Evolutionary conservation across 2,329 filamentous ascomycete species (phyloP).

Genomic region (Hymenoscyphus fraxineus): DNA sequence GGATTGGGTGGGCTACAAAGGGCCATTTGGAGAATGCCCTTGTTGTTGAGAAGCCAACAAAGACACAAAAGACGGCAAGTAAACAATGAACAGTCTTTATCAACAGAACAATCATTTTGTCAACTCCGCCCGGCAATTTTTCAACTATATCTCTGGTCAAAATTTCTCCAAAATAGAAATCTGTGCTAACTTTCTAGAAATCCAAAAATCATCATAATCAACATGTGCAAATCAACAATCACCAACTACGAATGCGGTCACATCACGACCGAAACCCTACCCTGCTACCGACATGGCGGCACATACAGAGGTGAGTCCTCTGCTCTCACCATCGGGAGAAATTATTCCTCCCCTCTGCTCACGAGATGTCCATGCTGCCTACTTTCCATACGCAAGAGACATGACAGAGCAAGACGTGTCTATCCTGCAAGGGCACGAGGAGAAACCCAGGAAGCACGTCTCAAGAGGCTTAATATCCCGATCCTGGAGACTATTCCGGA

Average conservation of each 20-base stretch:
- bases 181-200: background rate
- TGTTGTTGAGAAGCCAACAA: background rate
- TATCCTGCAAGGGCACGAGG: background rate
- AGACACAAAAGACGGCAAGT: background rate
- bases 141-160: background rate
- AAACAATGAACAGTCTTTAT: background rate
- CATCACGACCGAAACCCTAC: background rate
- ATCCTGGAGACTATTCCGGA: background rate
- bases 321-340: background rate
- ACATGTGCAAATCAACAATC: background rate
- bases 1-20: background rate
- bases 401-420: background rate
- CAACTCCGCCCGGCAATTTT: too few species aligned
- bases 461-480: background rate
- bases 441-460: background rate
- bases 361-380: background rate
- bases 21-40: background rate
- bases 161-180: background rate
- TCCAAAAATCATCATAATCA: background rate
- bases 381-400: background rate
- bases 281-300: background rate
- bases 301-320: background rate
- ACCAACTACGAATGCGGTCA: background rate
- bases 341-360: background rate
- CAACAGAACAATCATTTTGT: background rate